Evolutionary conservation across 306 rosid genomes (phyloP), one percentile per base, ranked within the genome.

Genomic region (Luffa aegyptiaca): DNA sequence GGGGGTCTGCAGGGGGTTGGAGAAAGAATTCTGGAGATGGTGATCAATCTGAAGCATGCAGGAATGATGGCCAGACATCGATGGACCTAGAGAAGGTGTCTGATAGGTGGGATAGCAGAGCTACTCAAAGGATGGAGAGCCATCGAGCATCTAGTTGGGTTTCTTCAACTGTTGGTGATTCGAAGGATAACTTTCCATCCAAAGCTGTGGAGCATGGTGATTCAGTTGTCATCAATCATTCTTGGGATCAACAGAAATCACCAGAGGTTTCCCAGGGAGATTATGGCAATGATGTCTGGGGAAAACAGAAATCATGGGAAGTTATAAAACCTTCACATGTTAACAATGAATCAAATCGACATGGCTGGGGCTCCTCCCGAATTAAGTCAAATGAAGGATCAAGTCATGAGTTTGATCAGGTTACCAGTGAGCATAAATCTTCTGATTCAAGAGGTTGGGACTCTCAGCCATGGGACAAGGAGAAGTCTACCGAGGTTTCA

Each of bases 241-340:
- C 90, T 37, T 87, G 92, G 93, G 90, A 85, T 17, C 84, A 84
- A 82, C 66, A 80, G 65, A 83, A 44, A 63, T 78, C 88, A 61
- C 44, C 79, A 35, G 82, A 89, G 77, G 77, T 78, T 49, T 77
- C 83, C 51, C 84, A 81, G 59, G 81, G 83, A 84, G 76, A 41
- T 7, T 76, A 86, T 79, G 73, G 75, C 17, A 86, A 49, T 13
- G 84, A 81, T 10, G 42, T 4, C 4, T 71, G 76, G 76, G 57
- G 57, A 10, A 10, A 71, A 5, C 39, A 1, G 39, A 44, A 44
- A 71, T 71, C 76, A 45, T 39, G 5, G 33, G 76, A 71, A 20
- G 39, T 71, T 45, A 71, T 5, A 45, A 71, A 71, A 71, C 56
- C 55, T 71, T 71, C 76, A 45, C 76, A 44, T 44, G 55, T 4